A percentile compares a stretch with the other conserved stretches of the same genome.
These are phyloP conservation scores for Cyberlindnera euphorbiae DNA, from an alignment of 805 yeast genomes.

Conservation along the genomic window DNA sequence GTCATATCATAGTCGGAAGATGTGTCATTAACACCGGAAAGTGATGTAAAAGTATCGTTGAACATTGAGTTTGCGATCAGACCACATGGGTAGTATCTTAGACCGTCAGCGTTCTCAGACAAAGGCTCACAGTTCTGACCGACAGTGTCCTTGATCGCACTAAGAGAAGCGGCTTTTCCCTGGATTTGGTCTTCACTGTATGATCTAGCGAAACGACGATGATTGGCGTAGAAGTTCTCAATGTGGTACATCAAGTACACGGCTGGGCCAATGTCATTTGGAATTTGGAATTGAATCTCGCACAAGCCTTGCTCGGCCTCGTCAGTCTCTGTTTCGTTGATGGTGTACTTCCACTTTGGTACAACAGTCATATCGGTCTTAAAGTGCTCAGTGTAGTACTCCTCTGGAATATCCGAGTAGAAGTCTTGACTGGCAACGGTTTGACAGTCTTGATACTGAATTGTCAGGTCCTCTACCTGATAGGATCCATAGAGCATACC, in stretches of 20 bases:
- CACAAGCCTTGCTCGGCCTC: constrained; percentile 55
- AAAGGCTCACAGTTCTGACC: constrained; percentile 64
- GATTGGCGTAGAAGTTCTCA: constrained; percentile 91
- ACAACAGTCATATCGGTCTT: constrained; percentile 32
- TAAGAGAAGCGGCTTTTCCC: constrained; percentile 62
- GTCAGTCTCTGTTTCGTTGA: constrained; percentile 38
- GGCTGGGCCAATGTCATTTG: constrained; percentile 68
- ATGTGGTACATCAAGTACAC: constrained; percentile 74
- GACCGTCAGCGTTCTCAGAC: constrained; percentile 45
- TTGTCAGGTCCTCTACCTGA: constrained; percentile 62
- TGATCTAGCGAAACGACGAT: constrained; percentile 86
- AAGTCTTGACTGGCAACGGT: constrained; percentile 39
- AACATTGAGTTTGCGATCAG: constrained; percentile 75
- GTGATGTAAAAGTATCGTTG: constrained; percentile 64
- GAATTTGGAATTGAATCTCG: constrained; percentile 66
- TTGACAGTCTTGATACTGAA: constrained; percentile 75
- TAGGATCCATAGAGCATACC: constrained; percentile 69
- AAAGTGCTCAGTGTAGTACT: constrained; percentile 57
- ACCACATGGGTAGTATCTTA: constrained; percentile 78
- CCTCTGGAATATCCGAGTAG: constrained; percentile 50
- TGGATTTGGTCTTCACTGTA: constrained; percentile 81
- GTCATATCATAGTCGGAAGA: constrained; percentile 40
- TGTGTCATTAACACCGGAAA: constrained; percentile 32
- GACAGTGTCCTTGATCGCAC: constrained; percentile 43
- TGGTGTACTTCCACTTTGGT: constrained; percentile 66